These are phyloP conservation scores for Artemisia annua DNA, from an alignment of 129 eudicot species.

Conservation along the genomic window DNA sequence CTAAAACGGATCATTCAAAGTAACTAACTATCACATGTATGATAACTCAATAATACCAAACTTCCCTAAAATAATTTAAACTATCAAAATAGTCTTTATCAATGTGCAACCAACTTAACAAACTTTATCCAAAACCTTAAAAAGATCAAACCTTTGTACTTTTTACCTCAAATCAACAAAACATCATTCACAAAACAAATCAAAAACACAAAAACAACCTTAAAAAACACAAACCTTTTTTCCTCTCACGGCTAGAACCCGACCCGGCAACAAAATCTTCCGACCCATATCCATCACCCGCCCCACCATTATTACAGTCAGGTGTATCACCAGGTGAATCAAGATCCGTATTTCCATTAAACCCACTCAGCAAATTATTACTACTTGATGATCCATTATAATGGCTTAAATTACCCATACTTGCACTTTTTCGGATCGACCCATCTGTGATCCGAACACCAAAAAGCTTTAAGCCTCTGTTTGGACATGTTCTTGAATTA, in stretches of 20 bases:
- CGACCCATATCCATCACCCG: conserved; percentile 82
- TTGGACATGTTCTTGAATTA: conserved; percentile 92
- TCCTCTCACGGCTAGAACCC: conserved; percentile 77
- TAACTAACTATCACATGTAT: too few species aligned
- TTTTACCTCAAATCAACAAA: not conserved
- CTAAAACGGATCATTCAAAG: too few species aligned
- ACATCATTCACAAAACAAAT: too few species aligned
- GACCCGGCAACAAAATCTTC: conserved; percentile 93
- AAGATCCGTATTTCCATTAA: conserved; percentile 38
- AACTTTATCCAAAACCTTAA: too few species aligned
- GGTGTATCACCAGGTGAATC: conserved; percentile 58
- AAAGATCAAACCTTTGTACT: too few species aligned
- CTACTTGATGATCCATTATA: conserved; percentile 47
- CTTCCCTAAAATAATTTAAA: too few species aligned
- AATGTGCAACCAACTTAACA: too few species aligned
- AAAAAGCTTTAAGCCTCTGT: conserved; percentile 84
- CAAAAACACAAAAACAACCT: conserved; percentile 7
- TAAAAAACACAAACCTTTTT: conserved; percentile 63
- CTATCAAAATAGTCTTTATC: too few species aligned
- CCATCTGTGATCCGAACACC: conserved; percentile 97
- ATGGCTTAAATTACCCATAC: conserved; percentile 93
- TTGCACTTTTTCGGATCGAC: conserved; percentile 89
- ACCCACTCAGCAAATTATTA: conserved; percentile 52
- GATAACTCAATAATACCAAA: too few species aligned
- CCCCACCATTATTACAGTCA: conserved; percentile 39